Percentiles rank a stretch among this genome's conserved stretches.
Evolutionary conservation across 345 rosid genomes (phyloP).

Genomic region (Viola odorata): DNA sequence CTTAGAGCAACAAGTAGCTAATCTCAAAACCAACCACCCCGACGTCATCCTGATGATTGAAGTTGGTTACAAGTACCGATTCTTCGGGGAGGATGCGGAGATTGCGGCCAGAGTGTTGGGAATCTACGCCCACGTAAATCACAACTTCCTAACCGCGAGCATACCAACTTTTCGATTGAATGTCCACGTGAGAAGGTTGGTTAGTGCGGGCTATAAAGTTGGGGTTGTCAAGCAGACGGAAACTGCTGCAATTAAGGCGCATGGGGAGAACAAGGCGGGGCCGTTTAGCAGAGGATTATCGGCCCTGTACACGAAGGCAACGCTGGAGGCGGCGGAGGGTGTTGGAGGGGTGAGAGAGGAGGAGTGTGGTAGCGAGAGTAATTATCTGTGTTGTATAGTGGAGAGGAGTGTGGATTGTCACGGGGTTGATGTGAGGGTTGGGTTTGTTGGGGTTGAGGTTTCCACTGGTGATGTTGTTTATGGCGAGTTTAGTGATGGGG

Average conservation of each 20-base stretch:
- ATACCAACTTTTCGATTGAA: constrained; percentile 83
- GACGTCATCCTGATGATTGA: constrained; percentile 87
- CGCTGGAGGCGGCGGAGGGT: constrained; percentile 85
- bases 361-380: constrained; percentile 57
- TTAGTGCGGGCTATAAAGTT: constrained; percentile 76
- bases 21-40: constrained; percentile 53
- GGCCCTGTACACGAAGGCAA: constrained; percentile 82
- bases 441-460: constrained; percentile 77
- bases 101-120: constrained; percentile 71
- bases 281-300: constrained; percentile 82
- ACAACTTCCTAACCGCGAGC: constrained; percentile 78
- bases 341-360: constrained; percentile 57
- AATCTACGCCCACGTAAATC: constrained; percentile 76
- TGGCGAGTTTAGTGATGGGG: constrained; percentile 67
- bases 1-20: constrained; percentile 73
- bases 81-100: constrained; percentile 89
- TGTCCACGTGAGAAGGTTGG: constrained; percentile 79
- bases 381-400: constrained; percentile 73
- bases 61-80: constrained; percentile 86
- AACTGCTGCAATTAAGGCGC: constrained; percentile 88
- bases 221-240: constrained; percentile 98
- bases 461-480: constrained; percentile 86
- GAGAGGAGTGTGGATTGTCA: constrained; percentile 35
- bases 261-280: constrained; percentile 49
- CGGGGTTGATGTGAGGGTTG: constrained; percentile 55